Conservation (phyloP, 345 rosid species). For the Geranium brycei region DNA sequence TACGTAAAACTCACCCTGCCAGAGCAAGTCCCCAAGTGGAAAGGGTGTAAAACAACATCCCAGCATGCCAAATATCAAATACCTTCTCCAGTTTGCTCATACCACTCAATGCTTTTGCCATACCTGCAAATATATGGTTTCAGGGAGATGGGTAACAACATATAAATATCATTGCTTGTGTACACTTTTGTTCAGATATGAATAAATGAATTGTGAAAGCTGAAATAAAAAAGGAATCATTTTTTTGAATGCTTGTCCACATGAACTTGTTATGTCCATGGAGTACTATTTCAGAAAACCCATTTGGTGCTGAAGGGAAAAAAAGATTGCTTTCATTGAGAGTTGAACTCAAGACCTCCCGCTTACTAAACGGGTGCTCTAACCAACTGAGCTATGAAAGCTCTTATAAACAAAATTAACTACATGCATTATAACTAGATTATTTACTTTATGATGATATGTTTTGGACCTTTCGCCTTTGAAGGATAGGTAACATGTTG, state of each 20-base stretch:
- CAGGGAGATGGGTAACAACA: slow-evolving; percentile 4
- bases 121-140: slow-evolving; percentile 31
- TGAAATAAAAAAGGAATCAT: no score
- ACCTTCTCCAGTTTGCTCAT: slow-evolving; percentile 59
- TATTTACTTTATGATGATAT: no score
- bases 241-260: no score
- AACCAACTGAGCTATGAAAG: slow-evolving; percentile 85
- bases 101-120: slow-evolving; percentile 51
- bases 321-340: slow-evolving; percentile 29
- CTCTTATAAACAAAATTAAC: background rate
- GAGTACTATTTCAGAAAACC: no score
- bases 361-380: slow-evolving; percentile 98
- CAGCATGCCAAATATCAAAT: slow-evolving; percentile 77
- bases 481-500: no score
- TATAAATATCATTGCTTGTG: no score
- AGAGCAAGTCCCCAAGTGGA: slow-evolving; percentile 86
- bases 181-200: no score
- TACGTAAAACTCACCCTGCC: slow-evolving; percentile 43
- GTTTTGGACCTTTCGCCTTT: no score
- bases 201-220: no score
- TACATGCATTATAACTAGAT: no score
- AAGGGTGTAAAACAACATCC: slow-evolving; percentile 60
- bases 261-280: no score
- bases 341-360: slow-evolving; percentile 98
- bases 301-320: no score